Percentiles rank a stretch among this genome's conserved stretches.
These are phyloP conservation scores for Penicillium longicatenatum DNA, from an alignment of 495 filamentous ascomycete genomes.

Conservation along the genomic window DNA sequence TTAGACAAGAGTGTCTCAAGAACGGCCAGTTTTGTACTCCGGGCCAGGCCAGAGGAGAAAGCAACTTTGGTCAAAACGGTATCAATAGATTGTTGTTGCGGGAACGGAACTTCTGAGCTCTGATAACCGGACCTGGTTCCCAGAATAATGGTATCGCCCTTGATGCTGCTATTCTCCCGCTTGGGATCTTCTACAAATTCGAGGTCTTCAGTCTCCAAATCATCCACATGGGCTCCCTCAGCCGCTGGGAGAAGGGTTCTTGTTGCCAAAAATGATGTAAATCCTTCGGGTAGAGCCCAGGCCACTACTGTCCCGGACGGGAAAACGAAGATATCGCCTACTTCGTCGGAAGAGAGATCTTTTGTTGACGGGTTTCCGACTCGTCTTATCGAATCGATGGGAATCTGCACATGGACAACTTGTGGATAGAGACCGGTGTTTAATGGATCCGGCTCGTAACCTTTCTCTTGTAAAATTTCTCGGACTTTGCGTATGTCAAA, in stretches of 20 bases:
- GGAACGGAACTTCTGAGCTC: conserved; percentile 12
- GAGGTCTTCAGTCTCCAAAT: conserved; percentile 82
- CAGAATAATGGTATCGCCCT: conserved; percentile 86
- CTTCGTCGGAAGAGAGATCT: conserved; percentile 61
- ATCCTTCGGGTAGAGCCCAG: conserved; percentile 77
- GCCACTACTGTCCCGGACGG: conserved; percentile 93
- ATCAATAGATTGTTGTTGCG: conserved; percentile 55
- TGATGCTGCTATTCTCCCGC: conserved; percentile 75
- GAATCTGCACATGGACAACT: conserved; percentile 64
- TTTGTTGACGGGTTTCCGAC: conserved; percentile 55
- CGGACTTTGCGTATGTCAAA: conserved; percentile 77
- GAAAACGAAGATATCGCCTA: conserved; percentile 94
- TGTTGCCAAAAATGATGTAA: conserved; percentile 72
- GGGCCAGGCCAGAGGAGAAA: conserved; percentile 92
- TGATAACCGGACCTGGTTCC: conserved; percentile 62
- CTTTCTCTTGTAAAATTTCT: conserved; percentile 69
- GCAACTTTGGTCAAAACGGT: conserved; percentile 91
- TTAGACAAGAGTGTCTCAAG: conserved; percentile 79
- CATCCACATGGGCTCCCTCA: conserved; percentile 66
- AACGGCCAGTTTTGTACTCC: conserved; percentile 94
- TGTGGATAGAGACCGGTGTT: conserved; percentile 64
- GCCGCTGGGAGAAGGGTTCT: conserved; percentile 74
- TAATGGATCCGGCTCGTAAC: conserved; percentile 64
- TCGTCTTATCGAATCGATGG: conserved; percentile 53
- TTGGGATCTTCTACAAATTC: conserved; percentile 79